Percentiles rank a stretch among this genome's conserved stretches.
phyloP scores from a whole-genome alignment of 345 rosid species.

The Murraya koenigii region DNA sequence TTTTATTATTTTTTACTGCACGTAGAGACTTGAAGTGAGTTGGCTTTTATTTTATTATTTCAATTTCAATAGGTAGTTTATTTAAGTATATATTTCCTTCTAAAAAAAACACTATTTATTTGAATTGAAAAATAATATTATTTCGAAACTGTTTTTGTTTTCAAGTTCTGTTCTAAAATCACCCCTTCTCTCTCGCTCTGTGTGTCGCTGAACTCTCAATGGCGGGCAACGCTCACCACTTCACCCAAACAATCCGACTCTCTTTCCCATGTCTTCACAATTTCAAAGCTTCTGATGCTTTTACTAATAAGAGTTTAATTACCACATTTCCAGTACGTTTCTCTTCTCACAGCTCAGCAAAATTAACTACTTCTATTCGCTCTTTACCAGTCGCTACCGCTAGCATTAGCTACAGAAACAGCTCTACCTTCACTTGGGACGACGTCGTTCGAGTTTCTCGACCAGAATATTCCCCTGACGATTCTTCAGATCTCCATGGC shows the following conservation, averaged over 20 bases:
- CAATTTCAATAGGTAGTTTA: no score
- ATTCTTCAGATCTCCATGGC: constrained; percentile 54
- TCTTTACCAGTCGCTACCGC: constrained; percentile 21
- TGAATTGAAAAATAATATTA: no score
- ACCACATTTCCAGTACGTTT: not conserved
- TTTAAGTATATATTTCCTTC: no score
- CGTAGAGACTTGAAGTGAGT: no score
- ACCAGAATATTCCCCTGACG: constrained; percentile 28
- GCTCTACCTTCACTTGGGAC: constrained; percentile 66
- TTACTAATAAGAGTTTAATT: not conserved
- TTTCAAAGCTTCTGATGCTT: not conserved
- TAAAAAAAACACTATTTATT: no score
- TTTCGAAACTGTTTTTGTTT: no score
- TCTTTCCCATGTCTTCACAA: constrained; percentile 7
- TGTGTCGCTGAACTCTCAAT: not conserved
- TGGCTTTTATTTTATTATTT: no score
- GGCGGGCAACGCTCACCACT: constrained; percentile 11
- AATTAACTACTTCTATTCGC: constrained; percentile 8
- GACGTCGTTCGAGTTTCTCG: constrained; percentile 48
- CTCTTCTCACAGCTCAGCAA: not conserved
- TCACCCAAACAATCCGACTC: constrained; percentile 6
- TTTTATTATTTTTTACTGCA: no score
- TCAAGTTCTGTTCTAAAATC: no score
- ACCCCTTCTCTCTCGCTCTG: no score
- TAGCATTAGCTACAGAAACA: constrained; percentile 1